These are phyloP conservation scores for Trichoderma sp. DNA, from an alignment of 2,329 filamentous ascomycete genomes.

Conservation along the genomic window DNA sequence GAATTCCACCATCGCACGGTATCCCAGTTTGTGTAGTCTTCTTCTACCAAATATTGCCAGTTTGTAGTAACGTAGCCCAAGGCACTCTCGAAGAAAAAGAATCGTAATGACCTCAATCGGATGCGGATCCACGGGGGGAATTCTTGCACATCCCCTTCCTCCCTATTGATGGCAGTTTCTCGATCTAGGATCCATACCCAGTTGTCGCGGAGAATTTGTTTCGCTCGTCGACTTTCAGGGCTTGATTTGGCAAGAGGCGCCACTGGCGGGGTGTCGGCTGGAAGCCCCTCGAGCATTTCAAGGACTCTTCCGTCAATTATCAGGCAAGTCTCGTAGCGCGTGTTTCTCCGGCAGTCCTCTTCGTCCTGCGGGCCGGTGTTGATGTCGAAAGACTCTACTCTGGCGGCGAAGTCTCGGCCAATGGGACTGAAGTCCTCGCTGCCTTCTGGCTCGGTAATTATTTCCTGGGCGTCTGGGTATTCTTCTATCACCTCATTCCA, in stretches of 20 bases:
- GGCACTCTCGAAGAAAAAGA: not conserved
- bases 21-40: not conserved
- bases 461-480: not conserved
- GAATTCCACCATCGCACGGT: not conserved
- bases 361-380: not conserved
- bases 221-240: not conserved
- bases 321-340: not conserved
- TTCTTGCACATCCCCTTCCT: not conserved
- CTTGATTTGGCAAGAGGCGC: not conserved
- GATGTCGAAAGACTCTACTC: not conserved
- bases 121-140: not conserved
- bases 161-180: not conserved
- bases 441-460: not conserved
- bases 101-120: fast-evolving
- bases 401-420: not conserved
- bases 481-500: not conserved
- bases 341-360: not conserved
- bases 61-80: not conserved
- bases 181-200: not conserved
- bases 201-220: not conserved
- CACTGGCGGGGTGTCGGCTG: not conserved
- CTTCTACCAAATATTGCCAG: not conserved
- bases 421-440: not conserved
- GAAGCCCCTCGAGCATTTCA: not conserved
- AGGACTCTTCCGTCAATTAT: not conserved